phyloP scores from a whole-genome alignment of 495 filamentous ascomycete genomes.

The Aspergillus incahuasiensis region DNA sequence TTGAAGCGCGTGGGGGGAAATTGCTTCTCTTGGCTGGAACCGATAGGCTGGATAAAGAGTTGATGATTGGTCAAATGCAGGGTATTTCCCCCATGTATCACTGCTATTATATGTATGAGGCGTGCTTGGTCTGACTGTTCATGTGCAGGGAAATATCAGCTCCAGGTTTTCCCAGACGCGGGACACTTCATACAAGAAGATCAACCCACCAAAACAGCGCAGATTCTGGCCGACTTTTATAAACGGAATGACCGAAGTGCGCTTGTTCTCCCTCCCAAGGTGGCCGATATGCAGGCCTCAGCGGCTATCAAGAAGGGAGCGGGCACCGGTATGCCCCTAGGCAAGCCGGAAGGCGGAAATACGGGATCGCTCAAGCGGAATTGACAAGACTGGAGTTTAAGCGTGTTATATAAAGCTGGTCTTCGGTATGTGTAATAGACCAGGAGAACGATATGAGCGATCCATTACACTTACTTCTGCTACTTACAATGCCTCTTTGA shows the following conservation, averaged over 20 bases:
- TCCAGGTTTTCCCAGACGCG: conserved; percentile 90
- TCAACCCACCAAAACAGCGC: conserved; percentile 80
- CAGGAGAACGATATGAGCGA: not conserved
- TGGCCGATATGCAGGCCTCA: conserved; percentile 54
- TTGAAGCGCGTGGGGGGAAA: conserved; percentile 80
- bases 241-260: conserved; percentile 80
- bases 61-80: conserved; percentile 98
- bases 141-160: conserved; percentile 78
- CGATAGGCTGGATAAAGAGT: conserved; percentile 86
- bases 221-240: conserved; percentile 82
- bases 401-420: not conserved
- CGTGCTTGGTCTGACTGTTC: not conserved
- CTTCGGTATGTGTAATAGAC: not conserved
- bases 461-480: not conserved
- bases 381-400: not conserved
- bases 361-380: conserved; percentile 5
- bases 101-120: not conserved
- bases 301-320: conserved; percentile 40
- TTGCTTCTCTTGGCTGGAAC: conserved; percentile 87
- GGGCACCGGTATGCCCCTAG: conserved; percentile 7
- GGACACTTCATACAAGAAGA: conserved; percentile 98
- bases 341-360: not conserved
- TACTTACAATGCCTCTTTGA: not conserved
- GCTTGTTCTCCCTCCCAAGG: conserved; percentile 87
- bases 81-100: conserved; percentile 42